These are phyloP conservation scores for Xylaria arbuscula DNA, from an alignment of 2,329 filamentous ascomycete species.

Conservation along the genomic window DNA sequence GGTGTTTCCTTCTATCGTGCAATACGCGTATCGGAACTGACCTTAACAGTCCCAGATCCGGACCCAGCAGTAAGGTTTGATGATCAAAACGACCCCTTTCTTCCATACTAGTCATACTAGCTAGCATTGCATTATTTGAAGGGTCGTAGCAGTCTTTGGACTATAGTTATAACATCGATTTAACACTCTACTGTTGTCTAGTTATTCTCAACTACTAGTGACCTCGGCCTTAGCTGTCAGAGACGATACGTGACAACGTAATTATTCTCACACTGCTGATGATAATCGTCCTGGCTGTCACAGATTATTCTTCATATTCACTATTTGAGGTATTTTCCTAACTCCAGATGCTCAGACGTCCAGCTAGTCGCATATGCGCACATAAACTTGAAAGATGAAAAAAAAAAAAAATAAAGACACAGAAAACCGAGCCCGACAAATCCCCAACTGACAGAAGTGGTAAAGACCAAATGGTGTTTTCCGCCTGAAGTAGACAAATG, in stretches of 20 bases:
- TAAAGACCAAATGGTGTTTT: conserved; percentile 24
- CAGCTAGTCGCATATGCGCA: conserved; percentile 6
- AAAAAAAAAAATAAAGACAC: background rate
- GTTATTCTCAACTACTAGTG: no score
- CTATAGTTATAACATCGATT: no score
- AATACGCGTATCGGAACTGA: no score
- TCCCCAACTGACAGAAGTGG: background rate
- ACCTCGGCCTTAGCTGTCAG: background rate
- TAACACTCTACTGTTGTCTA: no score
- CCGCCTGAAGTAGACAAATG: conserved; percentile 19
- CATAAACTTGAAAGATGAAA: background rate
- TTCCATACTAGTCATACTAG: no score
- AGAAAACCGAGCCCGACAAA: background rate
- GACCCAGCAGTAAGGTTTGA: no score
- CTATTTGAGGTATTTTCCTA: conserved; percentile 23
- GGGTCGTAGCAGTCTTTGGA: no score
- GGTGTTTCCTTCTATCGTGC: no score
- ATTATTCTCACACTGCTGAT: background rate
- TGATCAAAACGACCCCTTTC: no score
- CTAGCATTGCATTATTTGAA: no score
- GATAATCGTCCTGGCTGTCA: background rate
- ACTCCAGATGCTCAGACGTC: conserved; percentile 20
- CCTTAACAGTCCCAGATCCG: no score
- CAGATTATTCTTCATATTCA: background rate
- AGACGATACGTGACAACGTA: background rate